Conservation (phyloP, 352 stramenopile species). For the Globisporangium apiculatum region DNA sequence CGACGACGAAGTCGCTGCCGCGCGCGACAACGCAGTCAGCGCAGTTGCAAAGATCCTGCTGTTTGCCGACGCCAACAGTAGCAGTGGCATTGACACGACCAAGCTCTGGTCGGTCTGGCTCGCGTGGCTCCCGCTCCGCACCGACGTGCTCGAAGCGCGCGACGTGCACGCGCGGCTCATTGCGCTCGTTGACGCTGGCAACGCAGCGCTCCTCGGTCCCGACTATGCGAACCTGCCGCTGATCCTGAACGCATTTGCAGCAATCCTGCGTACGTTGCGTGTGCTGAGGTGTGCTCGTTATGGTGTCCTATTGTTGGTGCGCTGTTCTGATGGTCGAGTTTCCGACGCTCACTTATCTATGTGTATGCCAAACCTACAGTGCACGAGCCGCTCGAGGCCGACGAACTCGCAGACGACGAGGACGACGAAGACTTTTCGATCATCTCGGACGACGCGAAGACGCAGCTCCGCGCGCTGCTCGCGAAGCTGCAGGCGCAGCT, state of each 20-base stretch:
- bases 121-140: conserved; percentile 72
- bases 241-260: conserved; percentile 73
- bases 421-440: conserved; percentile 60
- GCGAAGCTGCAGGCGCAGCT: conserved; percentile 64
- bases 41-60: conserved; percentile 78
- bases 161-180: conserved; percentile 74
- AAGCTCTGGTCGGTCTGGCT: conserved; percentile 73
- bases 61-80: conserved; percentile 12
- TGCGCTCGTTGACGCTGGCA: conserved; percentile 44
- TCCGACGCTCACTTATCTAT: not conserved
- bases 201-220: conserved; percentile 55
- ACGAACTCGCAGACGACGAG: conserved; percentile 41
- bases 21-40: conserved; percentile 77
- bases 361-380: conserved; percentile 19
- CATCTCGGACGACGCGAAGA: conserved; percentile 54
- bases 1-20: conserved; percentile 47
- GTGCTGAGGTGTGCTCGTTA: not conserved
- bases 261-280: conserved; percentile 53
- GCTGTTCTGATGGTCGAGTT: not conserved
- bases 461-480: conserved; percentile 50
- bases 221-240: conserved; percentile 55
- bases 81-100: conserved; percentile 46
- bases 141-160: conserved; percentile 69
- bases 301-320: conserved; percentile 3
- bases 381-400: conserved; percentile 48